Base-by-base conservation (phyloP, 1,284 basidiomycete genomes). In the Heterobasidion occidentale region DNA sequence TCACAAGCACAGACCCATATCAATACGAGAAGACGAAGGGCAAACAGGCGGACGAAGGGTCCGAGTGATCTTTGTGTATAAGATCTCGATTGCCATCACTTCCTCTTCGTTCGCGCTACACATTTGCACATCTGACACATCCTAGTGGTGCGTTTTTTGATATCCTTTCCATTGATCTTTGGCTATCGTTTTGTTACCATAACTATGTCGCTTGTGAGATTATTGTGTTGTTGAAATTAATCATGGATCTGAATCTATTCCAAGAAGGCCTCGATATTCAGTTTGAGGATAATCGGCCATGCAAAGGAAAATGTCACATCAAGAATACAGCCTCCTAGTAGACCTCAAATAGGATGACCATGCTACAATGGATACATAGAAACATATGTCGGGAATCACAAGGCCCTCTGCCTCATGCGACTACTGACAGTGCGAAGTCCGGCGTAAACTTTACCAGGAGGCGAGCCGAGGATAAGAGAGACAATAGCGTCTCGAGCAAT, bases 371-470 rank as follows among this genome's bases (percentile, higher is more conserved):
- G 27, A 27, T 48, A 17, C 27, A 19, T 36, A 33, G 48, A 35
- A 54, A 53, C 38, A 42, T n/a, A 56, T 20, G 19, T 51, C 44
- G 47, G 17, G 55, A 49, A 19, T 56, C 72, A 91, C 53, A 91
- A 59, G 12, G 88, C 88, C 57, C 95, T 80, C 75, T 97, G 94
- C 68, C 90, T 89, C 90, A 97, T 92, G 60, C 94, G 81, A 62
- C 90, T 91, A 67, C 92, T 92, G 55, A 98, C 91, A 11, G 92
- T 94, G 68, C 93, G 82, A 61, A 96, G 73, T 50, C 92, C 88
- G 15, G 92, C 90, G 65, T 98, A 98, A 1, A 98, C 95, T 68
- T 98, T 98, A 57, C 95, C 95, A 46, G 96, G 95, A 1, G 95
- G 95, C 14, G 92, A 94, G 55, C 95, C 95, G 45, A 98, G 80